These are phyloP conservation scores for Saprolegnia parasitica DNA, from an alignment of 352 stramenopile genomes.

Conservation along the genomic window DNA sequence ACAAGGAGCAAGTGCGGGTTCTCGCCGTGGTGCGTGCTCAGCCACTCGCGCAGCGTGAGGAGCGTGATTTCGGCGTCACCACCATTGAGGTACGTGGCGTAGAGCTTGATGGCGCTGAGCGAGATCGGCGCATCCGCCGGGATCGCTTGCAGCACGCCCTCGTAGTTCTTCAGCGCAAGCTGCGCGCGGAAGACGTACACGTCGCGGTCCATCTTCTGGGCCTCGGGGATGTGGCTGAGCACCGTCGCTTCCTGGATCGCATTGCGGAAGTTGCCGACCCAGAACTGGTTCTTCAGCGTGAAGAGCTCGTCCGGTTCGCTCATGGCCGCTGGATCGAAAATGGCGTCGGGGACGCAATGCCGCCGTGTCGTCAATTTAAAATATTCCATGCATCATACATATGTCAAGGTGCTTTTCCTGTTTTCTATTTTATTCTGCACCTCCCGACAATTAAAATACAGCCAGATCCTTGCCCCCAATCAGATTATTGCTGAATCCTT, in stretches of 20 bases:
- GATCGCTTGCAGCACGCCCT: slow-evolving; percentile 86
- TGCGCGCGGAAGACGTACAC: slow-evolving; percentile 92
- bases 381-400: neutral
- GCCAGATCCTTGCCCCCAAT: neutral
- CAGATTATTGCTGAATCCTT: neutral
- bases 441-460: neutral
- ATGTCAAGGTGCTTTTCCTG: slow-evolving; percentile 4
- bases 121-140: slow-evolving; percentile 65
- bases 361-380: slow-evolving; percentile 3
- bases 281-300: slow-evolving; percentile 97
- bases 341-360: neutral
- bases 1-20: slow-evolving; percentile 91
- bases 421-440: neutral
- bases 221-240: slow-evolving; percentile 78
- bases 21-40: slow-evolving; percentile 70
- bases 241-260: slow-evolving; percentile 87
- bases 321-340: slow-evolving; percentile 44
- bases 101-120: slow-evolving; percentile 81
- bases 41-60: slow-evolving; percentile 88
- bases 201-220: slow-evolving; percentile 89
- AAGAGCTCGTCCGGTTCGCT: slow-evolving; percentile 96
- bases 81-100: slow-evolving; percentile 75
- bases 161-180: slow-evolving; percentile 84
- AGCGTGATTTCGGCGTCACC: slow-evolving; percentile 84
- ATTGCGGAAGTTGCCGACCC: slow-evolving; percentile 95